Percentiles rank a stretch among this genome's conserved stretches.
phyloP scores from a whole-genome alignment of 2,329 filamentous ascomycete species.

The Microcera coccophila region DNA sequence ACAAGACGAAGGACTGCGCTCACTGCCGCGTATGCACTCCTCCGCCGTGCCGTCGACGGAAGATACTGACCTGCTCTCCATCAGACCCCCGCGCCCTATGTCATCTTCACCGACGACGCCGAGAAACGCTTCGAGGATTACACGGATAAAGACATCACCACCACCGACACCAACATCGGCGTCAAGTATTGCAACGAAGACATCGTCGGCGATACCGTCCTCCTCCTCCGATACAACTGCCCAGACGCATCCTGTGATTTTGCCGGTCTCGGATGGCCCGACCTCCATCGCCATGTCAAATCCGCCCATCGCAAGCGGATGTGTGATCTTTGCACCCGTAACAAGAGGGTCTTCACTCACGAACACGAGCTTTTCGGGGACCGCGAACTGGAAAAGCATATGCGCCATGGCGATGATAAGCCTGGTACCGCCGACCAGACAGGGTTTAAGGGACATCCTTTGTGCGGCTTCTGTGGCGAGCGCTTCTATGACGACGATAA shows the following conservation, averaged over 20 bases:
- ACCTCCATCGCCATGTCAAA: slow-evolving; percentile 71
- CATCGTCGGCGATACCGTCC: slow-evolving; percentile 84
- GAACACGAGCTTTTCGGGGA: slow-evolving; percentile 90
- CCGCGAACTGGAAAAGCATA: slow-evolving; percentile 78
- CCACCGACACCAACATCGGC: slow-evolving; percentile 78
- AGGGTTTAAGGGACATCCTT: slow-evolving; percentile 91
- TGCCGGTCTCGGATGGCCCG: slow-evolving; percentile 65
- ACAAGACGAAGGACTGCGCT: slow-evolving; percentile 95
- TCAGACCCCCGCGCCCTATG: slow-evolving; percentile 67
- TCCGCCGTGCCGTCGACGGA: too few relatives aligned
- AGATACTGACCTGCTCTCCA: too few relatives aligned
- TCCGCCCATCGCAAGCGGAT: slow-evolving; percentile 79
- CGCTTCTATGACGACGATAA: slow-evolving; percentile 96
- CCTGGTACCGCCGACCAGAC: slow-evolving; percentile 88
- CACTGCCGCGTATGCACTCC: slow-evolving; percentile 73
- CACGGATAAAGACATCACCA: slow-evolving; percentile 65
- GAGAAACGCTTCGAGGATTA: slow-evolving; percentile 86
- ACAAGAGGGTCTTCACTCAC: slow-evolving; percentile 98
- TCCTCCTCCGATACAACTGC: slow-evolving; percentile 91
- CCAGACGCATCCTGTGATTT: slow-evolving; percentile 77
- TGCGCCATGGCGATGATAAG: slow-evolving; percentile 84
- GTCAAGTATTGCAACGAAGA: slow-evolving; percentile 87
- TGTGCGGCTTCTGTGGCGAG: slow-evolving; percentile 87
- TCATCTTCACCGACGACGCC: slow-evolving; percentile 87
- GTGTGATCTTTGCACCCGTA: slow-evolving; percentile 84